phyloP scores from a whole-genome alignment of 345 rosid genomes.

The Populus davidiana region DNA sequence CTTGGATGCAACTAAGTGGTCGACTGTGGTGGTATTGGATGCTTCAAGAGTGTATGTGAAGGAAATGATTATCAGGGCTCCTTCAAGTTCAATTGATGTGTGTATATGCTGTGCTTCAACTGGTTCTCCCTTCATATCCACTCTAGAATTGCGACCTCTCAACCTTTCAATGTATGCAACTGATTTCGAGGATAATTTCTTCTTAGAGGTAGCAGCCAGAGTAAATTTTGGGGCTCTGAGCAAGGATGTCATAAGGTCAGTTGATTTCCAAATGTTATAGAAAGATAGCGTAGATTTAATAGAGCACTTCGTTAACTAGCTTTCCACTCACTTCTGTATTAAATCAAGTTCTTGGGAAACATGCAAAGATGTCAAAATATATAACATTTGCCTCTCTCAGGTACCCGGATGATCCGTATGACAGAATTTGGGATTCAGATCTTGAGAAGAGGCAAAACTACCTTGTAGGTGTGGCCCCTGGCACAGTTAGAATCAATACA shows the following conservation, averaged over 20 bases:
- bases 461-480: constrained; percentile 82
- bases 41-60: constrained; percentile 63
- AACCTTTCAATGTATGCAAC: constrained; percentile 91
- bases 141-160: constrained; percentile 83
- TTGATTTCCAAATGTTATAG: neutral
- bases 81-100: constrained; percentile 68
- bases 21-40: constrained; percentile 71
- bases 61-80: constrained; percentile 83
- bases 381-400: constrained; percentile 35
- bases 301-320: neutral
- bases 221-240: constrained; percentile 85
- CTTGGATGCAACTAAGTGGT: constrained; percentile 89
- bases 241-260: constrained; percentile 65
- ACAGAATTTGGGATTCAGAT: constrained; percentile 98
- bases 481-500: constrained; percentile 72
- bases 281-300: neutral
- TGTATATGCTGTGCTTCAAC: constrained; percentile 87
- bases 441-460: constrained; percentile 70
- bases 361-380: neutral
- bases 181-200: constrained; percentile 75
- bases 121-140: constrained; percentile 86
- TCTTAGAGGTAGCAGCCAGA: constrained; percentile 83
- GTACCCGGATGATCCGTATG: constrained; percentile 99
- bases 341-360: neutral
- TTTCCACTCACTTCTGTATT: neutral